Conservation (phyloP, 176 grass and related monocot species). For the Puccinellia tenuiflora region DNA sequence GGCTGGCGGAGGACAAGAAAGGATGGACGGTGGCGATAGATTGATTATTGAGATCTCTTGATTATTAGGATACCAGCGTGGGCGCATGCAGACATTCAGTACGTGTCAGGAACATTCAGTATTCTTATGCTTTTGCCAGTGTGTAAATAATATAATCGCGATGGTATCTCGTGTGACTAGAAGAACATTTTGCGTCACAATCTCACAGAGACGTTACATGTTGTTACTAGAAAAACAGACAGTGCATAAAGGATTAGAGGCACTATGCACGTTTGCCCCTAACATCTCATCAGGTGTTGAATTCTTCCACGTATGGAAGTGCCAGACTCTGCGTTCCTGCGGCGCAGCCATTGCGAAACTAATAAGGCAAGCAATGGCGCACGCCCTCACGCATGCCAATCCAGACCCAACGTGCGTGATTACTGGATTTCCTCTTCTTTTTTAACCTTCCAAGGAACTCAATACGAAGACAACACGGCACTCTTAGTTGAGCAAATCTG, state of each 20-base stretch:
- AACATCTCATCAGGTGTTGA: too few species aligned
- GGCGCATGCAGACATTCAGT: neutral
- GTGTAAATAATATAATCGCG: neutral
- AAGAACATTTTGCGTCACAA: neutral
- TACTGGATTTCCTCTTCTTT: neutral
- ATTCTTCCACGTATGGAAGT: too few species aligned
- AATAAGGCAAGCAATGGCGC: too few species aligned
- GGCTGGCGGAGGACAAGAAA: constrained; percentile 61
- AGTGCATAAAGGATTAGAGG: too few species aligned
- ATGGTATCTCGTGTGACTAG: neutral
- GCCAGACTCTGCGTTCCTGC: too few species aligned
- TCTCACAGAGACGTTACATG: too few species aligned
- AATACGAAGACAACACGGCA: neutral
- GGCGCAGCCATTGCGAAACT: too few species aligned
- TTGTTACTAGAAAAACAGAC: too few species aligned
- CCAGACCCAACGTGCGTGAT: neutral
- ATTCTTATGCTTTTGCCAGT: neutral
- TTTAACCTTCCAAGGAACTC: neutral
- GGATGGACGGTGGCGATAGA: constrained; percentile 67
- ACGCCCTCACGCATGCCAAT: constrained; percentile 16
- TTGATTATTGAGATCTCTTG: too few species aligned
- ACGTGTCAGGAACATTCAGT: neutral
- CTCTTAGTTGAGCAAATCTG: neutral
- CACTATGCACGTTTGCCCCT: too few species aligned
- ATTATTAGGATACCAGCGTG: neutral